Evolutionary conservation across 805 yeast genomes (phyloP).

Genomic region (Zygosaccharomyces bailii): DNA sequence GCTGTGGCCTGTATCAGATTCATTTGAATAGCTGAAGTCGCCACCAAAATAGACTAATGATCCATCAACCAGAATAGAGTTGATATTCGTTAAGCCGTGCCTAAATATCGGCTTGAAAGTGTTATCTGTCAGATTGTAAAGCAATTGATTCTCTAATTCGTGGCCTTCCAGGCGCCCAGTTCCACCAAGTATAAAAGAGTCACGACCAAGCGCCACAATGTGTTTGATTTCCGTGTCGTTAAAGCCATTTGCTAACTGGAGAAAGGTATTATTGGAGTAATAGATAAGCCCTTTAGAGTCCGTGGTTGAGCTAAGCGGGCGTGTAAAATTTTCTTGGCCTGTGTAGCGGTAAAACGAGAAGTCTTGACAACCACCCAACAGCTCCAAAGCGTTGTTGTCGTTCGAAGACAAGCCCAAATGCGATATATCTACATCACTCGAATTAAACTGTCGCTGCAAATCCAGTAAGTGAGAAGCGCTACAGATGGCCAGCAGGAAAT

Average conservation of each 20-base stretch:
- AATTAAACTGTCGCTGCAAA: constrained; percentile 17
- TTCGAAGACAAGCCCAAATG: constrained; percentile 15
- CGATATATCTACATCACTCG: constrained; percentile 15
- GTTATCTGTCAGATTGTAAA: constrained; percentile 34
- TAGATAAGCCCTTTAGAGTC: constrained; percentile 23
- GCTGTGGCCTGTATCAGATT: constrained; percentile 31
- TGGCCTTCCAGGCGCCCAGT: constrained; percentile 29
- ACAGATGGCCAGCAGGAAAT: constrained; percentile 3
- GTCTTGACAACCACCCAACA: constrained; percentile 25
- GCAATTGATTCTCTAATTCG: constrained; percentile 32
- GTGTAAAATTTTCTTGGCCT: constrained; percentile 36
- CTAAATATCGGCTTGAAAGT: constrained; percentile 29
- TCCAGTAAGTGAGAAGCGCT: constrained; percentile 22
- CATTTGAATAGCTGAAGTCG: constrained; percentile 50
- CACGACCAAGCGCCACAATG: constrained; percentile 32
- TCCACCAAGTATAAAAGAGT: constrained; percentile 37
- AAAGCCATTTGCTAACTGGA: constrained; percentile 19
- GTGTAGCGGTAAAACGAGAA: constrained; percentile 26
- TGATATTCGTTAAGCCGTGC: constrained; percentile 33
- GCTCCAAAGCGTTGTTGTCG: constrained; percentile 16
- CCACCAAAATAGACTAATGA: constrained; percentile 78
- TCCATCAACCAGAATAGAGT: constrained; percentile 47
- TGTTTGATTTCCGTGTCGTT: constrained; percentile 19
- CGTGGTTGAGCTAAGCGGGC: constrained; percentile 7
- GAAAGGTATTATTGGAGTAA: constrained; percentile 28